Percentiles rank a stretch among this genome's conserved stretches.
These are phyloP conservation scores for Scenedesmus sp. DNA, from an alignment of 163 green algal species.

Conservation along the genomic window DNA sequence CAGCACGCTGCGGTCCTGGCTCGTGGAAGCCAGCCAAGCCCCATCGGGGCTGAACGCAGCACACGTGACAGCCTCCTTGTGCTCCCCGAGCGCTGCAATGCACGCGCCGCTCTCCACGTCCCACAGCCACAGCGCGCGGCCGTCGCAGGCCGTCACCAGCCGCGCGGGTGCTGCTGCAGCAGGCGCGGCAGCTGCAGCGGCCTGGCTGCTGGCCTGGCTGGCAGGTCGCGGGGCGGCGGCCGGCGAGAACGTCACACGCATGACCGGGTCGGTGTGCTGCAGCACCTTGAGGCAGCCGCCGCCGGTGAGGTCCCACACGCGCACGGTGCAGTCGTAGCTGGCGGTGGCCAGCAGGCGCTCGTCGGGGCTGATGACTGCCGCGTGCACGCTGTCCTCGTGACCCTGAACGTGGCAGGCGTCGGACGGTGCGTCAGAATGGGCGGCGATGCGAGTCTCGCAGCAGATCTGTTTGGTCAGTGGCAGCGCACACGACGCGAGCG, in stretches of 20 bases:
- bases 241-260: conserved; percentile 1
- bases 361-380: conserved; percentile 57
- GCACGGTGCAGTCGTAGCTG: conserved; percentile 45
- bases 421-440: too few relatives aligned
- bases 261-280: conserved; percentile 45
- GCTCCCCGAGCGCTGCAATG: conserved; percentile 43
- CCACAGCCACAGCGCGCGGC: conserved; percentile 34
- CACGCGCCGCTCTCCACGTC: conserved; percentile 32
- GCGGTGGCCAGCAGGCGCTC: conserved; percentile 52
- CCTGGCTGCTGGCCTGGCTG: neutral
- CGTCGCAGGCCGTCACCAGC: conserved; percentile 36
- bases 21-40: conserved; percentile 8
- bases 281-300: conserved; percentile 48
- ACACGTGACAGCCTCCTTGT: conserved; percentile 41
- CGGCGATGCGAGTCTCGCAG: too few relatives aligned
- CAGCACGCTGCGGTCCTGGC: conserved; percentile 40
- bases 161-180: neutral
- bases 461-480: neutral
- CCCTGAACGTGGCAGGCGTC: conserved; percentile 10
- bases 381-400: conserved; percentile 61
- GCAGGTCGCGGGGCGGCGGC: neutral
- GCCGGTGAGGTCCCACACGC: conserved; percentile 30
- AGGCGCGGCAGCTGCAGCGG: neutral
- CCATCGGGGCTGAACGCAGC: conserved; percentile 40
- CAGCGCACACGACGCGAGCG: too few relatives aligned